These are phyloP conservation scores for Cyphellophora europaea DNA, from an alignment of 2,329 filamentous ascomycete species.

Conservation along the genomic window DNA sequence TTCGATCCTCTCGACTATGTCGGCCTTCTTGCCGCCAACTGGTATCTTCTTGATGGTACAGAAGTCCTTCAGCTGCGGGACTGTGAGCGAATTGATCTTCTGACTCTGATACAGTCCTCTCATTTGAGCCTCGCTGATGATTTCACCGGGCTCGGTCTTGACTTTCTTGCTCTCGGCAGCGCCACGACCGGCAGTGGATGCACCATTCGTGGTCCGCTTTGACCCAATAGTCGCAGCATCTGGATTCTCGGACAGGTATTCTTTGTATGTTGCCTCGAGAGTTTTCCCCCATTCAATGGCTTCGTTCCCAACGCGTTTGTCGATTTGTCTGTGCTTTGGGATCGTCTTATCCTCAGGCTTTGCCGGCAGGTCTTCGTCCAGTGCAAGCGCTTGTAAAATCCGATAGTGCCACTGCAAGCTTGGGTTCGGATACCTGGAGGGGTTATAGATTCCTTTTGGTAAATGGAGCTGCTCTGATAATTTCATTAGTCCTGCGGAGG, in stretches of 20 bases:
- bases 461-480: conserved; percentile 64
- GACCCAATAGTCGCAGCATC: conserved; percentile 32
- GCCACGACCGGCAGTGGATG: conserved; percentile 16
- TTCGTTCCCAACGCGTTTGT: conserved; percentile 75
- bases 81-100: conserved; percentile 36
- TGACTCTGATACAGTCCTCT: conserved; percentile 32
- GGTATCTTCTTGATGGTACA: conserved; percentile 33
- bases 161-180: conserved; percentile 32
- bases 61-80: conserved; percentile 38
- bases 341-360: conserved; percentile 66
- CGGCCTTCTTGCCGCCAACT: conserved; percentile 38
- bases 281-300: conserved; percentile 66
- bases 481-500: neutral
- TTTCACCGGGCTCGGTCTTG: conserved; percentile 28
- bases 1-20: conserved; percentile 41
- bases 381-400: conserved; percentile 80
- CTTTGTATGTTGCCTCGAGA: conserved; percentile 50
- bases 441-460: conserved; percentile 76
- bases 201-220: conserved; percentile 30
- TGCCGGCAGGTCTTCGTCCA: conserved; percentile 83
- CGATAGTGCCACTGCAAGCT: conserved; percentile 94
- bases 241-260: conserved; percentile 31
- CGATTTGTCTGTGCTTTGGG: conserved; percentile 78
- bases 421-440: conserved; percentile 82
- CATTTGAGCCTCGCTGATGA: conserved; percentile 27